Percentiles rank a stretch among this genome's conserved stretches.
These are phyloP conservation scores for Pyrenula aspistea DNA, from an alignment of 495 filamentous ascomycete genomes.

Conservation along the genomic window DNA sequence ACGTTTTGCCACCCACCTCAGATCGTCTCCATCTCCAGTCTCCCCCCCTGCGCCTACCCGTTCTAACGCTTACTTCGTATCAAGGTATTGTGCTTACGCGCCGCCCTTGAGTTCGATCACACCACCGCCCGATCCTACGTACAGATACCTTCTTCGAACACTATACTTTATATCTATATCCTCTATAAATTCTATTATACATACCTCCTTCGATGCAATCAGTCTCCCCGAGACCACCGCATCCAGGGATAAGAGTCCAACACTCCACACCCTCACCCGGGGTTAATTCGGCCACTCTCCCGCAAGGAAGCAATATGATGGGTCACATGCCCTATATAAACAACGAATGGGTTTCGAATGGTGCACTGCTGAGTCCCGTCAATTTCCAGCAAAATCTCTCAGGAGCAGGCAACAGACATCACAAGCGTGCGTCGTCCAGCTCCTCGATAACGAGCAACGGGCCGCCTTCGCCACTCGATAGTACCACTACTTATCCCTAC, in stretches of 20 bases:
- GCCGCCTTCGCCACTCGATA: slow-evolving; percentile 19
- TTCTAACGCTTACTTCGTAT: not conserved
- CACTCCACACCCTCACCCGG: not conserved
- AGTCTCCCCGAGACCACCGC: not conserved
- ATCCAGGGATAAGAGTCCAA: not conserved
- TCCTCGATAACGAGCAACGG: slow-evolving; percentile 18
- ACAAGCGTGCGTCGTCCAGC: slow-evolving; percentile 17
- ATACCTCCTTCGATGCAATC: not conserved
- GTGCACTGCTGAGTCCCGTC: not conserved
- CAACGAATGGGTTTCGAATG: not conserved
- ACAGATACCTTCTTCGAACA: too few relatives aligned
- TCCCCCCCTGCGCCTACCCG: not conserved
- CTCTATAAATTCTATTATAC: not conserved
- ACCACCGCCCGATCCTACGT: not conserved
- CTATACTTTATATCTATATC: too few relatives aligned
- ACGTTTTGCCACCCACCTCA: not conserved
- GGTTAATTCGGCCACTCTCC: not conserved
- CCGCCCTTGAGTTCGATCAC: not conserved
- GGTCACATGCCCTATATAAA: not conserved
- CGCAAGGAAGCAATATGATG: not conserved
- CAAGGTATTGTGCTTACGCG: not conserved
- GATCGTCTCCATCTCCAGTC: not conserved
- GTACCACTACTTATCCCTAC: slow-evolving; percentile 16
- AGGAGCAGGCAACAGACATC: slow-evolving; percentile 1
- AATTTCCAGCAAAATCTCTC: not conserved